Evolutionary conservation across 352 stramenopile species (phyloP).

Genomic region (Phytophthora melonis): DNA sequence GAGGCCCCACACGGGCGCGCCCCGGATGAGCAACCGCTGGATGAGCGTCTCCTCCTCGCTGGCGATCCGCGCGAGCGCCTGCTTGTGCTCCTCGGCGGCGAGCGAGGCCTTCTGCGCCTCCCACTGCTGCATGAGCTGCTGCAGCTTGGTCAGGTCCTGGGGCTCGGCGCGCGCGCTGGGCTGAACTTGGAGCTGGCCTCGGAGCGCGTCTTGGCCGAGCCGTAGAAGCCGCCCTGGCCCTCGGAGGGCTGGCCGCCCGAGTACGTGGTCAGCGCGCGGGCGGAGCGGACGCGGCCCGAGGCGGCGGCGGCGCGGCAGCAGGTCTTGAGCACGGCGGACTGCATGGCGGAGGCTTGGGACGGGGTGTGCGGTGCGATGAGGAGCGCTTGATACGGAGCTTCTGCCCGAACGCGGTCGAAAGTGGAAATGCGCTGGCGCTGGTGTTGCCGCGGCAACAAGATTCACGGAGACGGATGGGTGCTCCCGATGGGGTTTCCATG

Average conservation of each 20-base stretch:
- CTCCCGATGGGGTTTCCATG: conserved; percentile 7
- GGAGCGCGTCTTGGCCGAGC: conserved; percentile 81
- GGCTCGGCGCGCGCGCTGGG: conserved; percentile 74
- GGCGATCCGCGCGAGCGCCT: conserved; percentile 53
- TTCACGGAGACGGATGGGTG: background rate
- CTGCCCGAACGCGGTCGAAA: conserved; percentile 21
- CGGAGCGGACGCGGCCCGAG: conserved; percentile 7
- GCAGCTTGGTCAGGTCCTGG: conserved; percentile 63
- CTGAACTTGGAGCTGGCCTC: conserved; percentile 71
- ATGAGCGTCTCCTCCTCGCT: conserved; percentile 61
- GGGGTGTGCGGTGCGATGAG: background rate
- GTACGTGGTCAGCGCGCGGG: conserved; percentile 76
- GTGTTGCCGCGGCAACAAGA: conserved; percentile 16
- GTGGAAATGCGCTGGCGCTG: conserved; percentile 22
- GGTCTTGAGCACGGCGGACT: conserved; percentile 32
- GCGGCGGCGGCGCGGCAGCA: conserved; percentile 25
- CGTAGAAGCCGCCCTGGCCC: conserved; percentile 93
- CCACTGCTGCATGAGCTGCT: conserved; percentile 70
- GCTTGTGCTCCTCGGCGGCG: conserved; percentile 48
- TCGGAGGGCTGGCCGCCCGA: conserved; percentile 89
- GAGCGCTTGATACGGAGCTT: background rate
- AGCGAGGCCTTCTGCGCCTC: conserved; percentile 51
- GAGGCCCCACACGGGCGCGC: conserved; percentile 79
- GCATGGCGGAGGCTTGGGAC: conserved; percentile 21
- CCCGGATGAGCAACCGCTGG: conserved; percentile 73